Evolutionary conservation across 768 basidiomycete species (phyloP).

Genomic region (Phylloporus sp.): DNA sequence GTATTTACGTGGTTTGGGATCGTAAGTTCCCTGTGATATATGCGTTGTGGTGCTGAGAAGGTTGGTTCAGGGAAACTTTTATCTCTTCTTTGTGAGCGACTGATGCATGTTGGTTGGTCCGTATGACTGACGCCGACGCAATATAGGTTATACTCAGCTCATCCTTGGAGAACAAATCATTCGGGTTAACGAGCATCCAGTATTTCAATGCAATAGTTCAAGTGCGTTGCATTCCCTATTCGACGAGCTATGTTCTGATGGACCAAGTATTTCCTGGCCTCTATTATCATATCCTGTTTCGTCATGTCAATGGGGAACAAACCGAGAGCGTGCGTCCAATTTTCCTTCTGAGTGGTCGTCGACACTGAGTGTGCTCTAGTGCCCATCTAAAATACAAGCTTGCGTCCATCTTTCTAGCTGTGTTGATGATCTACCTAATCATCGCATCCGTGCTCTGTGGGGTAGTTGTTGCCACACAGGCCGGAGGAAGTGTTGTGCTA

Average conservation of each 20-base stretch:
- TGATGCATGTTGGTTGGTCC: neutral
- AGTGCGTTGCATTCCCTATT: slow-evolving; percentile 35
- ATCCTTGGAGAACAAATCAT: slow-evolving; percentile 73
- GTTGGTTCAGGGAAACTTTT: slow-evolving; percentile 77
- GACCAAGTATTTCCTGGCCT: slow-evolving; percentile 73
- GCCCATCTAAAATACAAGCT: slow-evolving; percentile 68
- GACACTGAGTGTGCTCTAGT: slow-evolving; percentile 7
- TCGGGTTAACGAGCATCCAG: slow-evolving; percentile 58
- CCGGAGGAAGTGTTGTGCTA: slow-evolving; percentile 68
- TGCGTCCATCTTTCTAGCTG: slow-evolving; percentile 66
- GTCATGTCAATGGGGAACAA: slow-evolving; percentile 95
- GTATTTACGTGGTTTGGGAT: slow-evolving; percentile 93
- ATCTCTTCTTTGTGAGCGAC: slow-evolving; percentile 80
- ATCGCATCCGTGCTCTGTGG: slow-evolving; percentile 80
- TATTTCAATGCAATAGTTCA: slow-evolving; percentile 76
- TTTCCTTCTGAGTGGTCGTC: neutral
- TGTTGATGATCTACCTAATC: slow-evolving; percentile 82
- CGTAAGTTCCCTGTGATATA: slow-evolving; percentile 41
- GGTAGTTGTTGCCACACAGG: slow-evolving; percentile 62
- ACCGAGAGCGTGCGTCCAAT: slow-evolving; percentile 61
- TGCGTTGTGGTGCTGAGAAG: neutral
- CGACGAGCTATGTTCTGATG: slow-evolving; percentile 2
- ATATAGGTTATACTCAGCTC: slow-evolving; percentile 80
- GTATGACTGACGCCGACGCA: slow-evolving; percentile 1
- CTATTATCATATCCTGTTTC: slow-evolving; percentile 85